A percentile compares a stretch with the other conserved stretches of the same genome.
Conservation (phyloP, 2,329 filamentous ascomycete species). For the Colletotrichum kahawae region DNA sequence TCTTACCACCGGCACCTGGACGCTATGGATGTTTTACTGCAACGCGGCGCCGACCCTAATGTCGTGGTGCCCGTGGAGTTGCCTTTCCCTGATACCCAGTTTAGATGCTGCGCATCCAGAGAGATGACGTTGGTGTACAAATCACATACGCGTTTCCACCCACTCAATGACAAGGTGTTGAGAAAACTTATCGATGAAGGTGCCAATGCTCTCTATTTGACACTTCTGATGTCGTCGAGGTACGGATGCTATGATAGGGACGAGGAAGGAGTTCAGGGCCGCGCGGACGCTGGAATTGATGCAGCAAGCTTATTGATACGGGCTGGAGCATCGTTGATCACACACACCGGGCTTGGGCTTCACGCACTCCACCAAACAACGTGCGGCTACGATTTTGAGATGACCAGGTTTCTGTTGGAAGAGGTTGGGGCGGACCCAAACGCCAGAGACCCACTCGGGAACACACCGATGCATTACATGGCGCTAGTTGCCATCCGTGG, state of each 20-base stretch:
- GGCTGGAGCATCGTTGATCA: not conserved
- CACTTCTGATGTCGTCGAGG: not conserved
- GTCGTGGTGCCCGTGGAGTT: not conserved
- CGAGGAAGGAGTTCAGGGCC: not conserved
- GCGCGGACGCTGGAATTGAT: not conserved
- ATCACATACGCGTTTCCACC: not conserved
- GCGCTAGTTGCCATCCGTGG: not conserved
- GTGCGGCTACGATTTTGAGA: not conserved
- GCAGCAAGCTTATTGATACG: not conserved
- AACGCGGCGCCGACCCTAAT: not conserved
- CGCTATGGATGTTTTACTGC: not conserved
- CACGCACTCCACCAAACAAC: not conserved
- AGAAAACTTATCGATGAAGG: not conserved
- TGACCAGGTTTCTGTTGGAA: not conserved
- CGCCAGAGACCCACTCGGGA: not conserved
- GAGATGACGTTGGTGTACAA: not conserved
- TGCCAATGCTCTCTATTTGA: not conserved
- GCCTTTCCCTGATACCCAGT: not conserved
- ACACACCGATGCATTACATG: not conserved
- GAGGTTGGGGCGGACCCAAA: not conserved
- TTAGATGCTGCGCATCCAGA: not conserved
- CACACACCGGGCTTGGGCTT: not conserved
- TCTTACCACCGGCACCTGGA: not conserved
- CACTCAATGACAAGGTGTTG: too few species aligned
- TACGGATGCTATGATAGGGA: not conserved